These are phyloP conservation scores for Allium sativum DNA, from an alignment of 106 monocot species.

Conservation along the genomic window DNA sequence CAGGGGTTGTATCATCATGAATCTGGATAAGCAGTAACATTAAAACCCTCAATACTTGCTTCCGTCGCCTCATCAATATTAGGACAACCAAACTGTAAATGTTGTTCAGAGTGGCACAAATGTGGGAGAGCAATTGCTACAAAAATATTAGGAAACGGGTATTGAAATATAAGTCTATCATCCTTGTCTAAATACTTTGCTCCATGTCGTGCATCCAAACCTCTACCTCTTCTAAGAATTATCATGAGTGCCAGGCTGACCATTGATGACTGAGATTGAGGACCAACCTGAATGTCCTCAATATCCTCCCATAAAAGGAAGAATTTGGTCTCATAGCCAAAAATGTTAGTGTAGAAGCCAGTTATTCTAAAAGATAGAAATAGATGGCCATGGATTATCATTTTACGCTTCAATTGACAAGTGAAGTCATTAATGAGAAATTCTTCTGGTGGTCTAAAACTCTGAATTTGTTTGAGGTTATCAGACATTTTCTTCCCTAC, in stretches of 20 bases:
- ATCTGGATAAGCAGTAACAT: too few species aligned
- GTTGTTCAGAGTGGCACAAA: too few species aligned
- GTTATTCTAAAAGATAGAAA: conserved; percentile 75
- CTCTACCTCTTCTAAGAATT: conserved; percentile 48
- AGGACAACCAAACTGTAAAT: too few species aligned
- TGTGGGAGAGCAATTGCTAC: too few species aligned
- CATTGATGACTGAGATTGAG: conserved; percentile 50
- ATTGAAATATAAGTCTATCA: conserved; percentile 60
- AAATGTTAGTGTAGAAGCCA: conserved; percentile 67
- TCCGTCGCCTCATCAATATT: too few species aligned
- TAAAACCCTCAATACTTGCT: too few species aligned
- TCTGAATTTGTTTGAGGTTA: conserved; percentile 79
- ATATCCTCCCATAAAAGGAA: conserved; percentile 87
- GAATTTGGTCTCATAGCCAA: conserved; percentile 81
- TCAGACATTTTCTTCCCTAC: conserved; percentile 85
- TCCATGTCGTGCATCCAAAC: conserved; percentile 64
- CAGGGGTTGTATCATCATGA: too few species aligned
- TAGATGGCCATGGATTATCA: conserved; percentile 83
- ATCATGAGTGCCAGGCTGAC: conserved; percentile 61
- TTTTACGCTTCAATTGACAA: conserved; percentile 85
- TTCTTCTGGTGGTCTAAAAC: conserved; percentile 90
- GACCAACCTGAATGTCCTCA: conserved; percentile 68
- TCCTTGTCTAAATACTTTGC: conserved; percentile 47
- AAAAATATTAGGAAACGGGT: too few species aligned
- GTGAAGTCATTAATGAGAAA: conserved; percentile 95